phyloP scores from a whole-genome alignment of 2,329 filamentous ascomycete genomes.

The Fusarium piperis region DNA sequence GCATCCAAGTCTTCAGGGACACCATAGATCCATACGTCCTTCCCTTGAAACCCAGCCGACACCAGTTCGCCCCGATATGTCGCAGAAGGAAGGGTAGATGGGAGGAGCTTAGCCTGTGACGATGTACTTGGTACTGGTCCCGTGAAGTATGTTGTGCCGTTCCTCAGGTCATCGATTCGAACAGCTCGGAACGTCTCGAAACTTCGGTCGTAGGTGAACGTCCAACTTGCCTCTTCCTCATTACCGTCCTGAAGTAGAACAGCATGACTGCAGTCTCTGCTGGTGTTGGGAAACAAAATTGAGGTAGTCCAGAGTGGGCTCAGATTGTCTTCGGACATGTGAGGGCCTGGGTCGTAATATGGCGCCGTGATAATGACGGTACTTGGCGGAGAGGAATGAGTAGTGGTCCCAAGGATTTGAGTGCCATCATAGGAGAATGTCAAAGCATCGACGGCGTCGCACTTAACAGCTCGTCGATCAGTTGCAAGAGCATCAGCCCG shows the following conservation, averaged over 20 bases:
- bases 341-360: conserved; percentile 78
- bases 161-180: conserved; percentile 76
- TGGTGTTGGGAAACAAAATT: conserved; percentile 85
- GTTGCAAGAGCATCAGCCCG: conserved; percentile 69
- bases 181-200: conserved; percentile 83
- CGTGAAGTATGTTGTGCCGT: conserved; percentile 82
- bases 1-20: conserved; percentile 78
- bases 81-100: conserved; percentile 74
- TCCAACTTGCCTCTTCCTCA: conserved; percentile 75
- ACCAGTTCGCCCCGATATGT: conserved; percentile 77
- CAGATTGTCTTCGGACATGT: conserved; percentile 72
- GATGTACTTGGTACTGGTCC: conserved; percentile 67
- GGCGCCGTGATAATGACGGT: conserved; percentile 83
- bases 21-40: conserved; percentile 82
- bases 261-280: conserved; percentile 80
- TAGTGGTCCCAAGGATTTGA: conserved; percentile 80
- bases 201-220: conserved; percentile 80
- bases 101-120: conserved; percentile 68
- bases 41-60: conserved; percentile 76
- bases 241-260: conserved; percentile 71
- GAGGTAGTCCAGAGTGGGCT: conserved; percentile 86
- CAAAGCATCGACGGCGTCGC: conserved; percentile 77
- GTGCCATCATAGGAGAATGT: conserved; percentile 82
- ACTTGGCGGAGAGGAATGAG: conserved; percentile 69
- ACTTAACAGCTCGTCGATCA: conserved; percentile 80